A percentile compares a stretch with the other conserved stretches of the same genome.
phyloP scores from a whole-genome alignment of 1,139 yeast genomes.

The Debaryomyces sp. region DNA sequence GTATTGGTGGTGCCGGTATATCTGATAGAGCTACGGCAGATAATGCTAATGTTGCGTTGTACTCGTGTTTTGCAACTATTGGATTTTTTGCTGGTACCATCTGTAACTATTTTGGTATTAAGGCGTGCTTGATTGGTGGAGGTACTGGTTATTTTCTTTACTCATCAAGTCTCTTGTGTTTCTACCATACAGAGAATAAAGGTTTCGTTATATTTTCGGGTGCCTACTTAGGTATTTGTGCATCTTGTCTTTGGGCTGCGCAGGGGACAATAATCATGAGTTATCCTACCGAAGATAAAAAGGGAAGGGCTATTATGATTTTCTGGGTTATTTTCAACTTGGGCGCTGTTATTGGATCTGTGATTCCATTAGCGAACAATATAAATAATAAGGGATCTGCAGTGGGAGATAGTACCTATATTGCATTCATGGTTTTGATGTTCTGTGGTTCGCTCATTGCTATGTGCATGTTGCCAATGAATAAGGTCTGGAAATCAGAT shows the following conservation, averaged over 20 bases:
- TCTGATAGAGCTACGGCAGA: constrained; percentile 45
- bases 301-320: constrained; percentile 56
- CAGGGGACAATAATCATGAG: constrained; percentile 62
- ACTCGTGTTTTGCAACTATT: constrained; percentile 57
- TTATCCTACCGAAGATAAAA: constrained; percentile 56
- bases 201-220: constrained; percentile 63
- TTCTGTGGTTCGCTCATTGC: constrained; percentile 50
- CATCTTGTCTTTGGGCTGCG: constrained; percentile 61
- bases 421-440: constrained; percentile 61
- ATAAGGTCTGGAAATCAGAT: constrained; percentile 53
- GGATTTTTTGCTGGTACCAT: constrained; percentile 66
- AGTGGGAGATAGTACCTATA: constrained; percentile 57
- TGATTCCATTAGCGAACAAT: constrained; percentile 58
- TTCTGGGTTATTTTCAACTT: constrained; percentile 68
- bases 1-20: constrained; percentile 55
- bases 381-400: constrained; percentile 36
- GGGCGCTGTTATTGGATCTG: constrained; percentile 63
- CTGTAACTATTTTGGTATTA: constrained; percentile 55
- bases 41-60: constrained; percentile 57
- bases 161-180: constrained; percentile 53
- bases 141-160: constrained; percentile 60
- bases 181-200: constrained; percentile 47
- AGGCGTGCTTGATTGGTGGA: constrained; percentile 52
- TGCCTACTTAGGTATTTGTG: constrained; percentile 61
- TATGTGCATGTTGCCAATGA: constrained; percentile 49